phyloP scores from a whole-genome alignment of 805 yeast species.

The Ogataea minuta region DNA sequence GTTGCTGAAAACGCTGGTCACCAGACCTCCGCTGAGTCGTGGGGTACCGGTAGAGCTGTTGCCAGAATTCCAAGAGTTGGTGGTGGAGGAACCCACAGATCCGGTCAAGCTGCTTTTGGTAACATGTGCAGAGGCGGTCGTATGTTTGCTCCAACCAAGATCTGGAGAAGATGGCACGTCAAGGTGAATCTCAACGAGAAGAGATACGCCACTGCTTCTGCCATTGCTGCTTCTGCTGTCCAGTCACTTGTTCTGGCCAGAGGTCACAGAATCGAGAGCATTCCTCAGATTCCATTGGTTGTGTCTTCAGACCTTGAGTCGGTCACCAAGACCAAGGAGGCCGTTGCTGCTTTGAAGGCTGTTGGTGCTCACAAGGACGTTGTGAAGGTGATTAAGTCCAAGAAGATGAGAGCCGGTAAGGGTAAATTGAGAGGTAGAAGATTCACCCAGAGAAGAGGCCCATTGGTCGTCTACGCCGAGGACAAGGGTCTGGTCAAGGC shows the following conservation, averaged over 20 bases:
- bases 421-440: slow-evolving; percentile 99
- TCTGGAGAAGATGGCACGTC: slow-evolving; percentile 99
- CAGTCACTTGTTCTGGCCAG: slow-evolving; percentile 98
- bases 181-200: slow-evolving; percentile 99
- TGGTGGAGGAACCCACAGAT: slow-evolving; percentile 99
- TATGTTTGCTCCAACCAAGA: slow-evolving; percentile 99
- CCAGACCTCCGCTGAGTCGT: slow-evolving; percentile 99
- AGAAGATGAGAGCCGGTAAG: slow-evolving; percentile 99
- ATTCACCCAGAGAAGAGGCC: slow-evolving; percentile 99
- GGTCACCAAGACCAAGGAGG: slow-evolving; percentile 95
- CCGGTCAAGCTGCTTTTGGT: slow-evolving; percentile 99
- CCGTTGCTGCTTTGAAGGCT: slow-evolving; percentile 96
- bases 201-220: slow-evolving; percentile 99
- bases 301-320: slow-evolving; percentile 91
- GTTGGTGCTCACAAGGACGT: slow-evolving; percentile 99
- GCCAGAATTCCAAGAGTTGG: slow-evolving; percentile 99
- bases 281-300: slow-evolving; percentile 98
- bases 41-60: slow-evolving; percentile 99
- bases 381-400: slow-evolving; percentile 96
- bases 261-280: slow-evolving; percentile 99
- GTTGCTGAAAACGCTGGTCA: slow-evolving; percentile 99
- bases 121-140: slow-evolving; percentile 99
- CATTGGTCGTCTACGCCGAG: slow-evolving; percentile 96
- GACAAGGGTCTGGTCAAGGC: slow-evolving; percentile 98
- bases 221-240: slow-evolving; percentile 98